phyloP scores from a whole-genome alignment of 805 yeast genomes.

The Teunomyces funiuensis region DNA sequence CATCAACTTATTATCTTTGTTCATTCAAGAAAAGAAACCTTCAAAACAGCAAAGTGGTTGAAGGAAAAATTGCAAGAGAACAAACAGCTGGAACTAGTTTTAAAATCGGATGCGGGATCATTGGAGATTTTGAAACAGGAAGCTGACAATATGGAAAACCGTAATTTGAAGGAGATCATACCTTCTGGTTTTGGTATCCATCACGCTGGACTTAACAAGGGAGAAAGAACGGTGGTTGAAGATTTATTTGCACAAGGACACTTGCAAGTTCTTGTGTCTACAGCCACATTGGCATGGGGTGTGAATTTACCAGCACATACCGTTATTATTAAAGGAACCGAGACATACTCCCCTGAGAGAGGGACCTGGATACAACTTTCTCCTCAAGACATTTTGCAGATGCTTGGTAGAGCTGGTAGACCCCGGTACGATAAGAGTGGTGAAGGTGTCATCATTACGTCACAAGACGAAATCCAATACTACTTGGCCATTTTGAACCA shows the following conservation, averaged over 20 bases:
- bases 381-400: slow-evolving; percentile 92
- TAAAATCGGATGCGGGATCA: slow-evolving; percentile 55
- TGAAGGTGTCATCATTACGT: slow-evolving; percentile 89
- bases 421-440: slow-evolving; percentile 92
- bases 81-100: slow-evolving; percentile 45
- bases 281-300: slow-evolving; percentile 97
- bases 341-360: slow-evolving; percentile 85
- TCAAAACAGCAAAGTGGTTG: slow-evolving; percentile 75
- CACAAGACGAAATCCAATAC: slow-evolving; percentile 82
- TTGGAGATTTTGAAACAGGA: slow-evolving; percentile 64
- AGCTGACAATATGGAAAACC: slow-evolving; percentile 53
- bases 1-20: slow-evolving; percentile 89
- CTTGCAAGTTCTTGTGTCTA: slow-evolving; percentile 78
- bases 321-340: slow-evolving; percentile 90
- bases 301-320: slow-evolving; percentile 95
- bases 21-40: slow-evolving; percentile 91
- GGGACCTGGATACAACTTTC: slow-evolving; percentile 91
- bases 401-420: slow-evolving; percentile 98
- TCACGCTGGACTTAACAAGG: slow-evolving; percentile 81
- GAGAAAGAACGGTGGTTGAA: slow-evolving; percentile 76
- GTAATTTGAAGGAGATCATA: slow-evolving; percentile 56
- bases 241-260: slow-evolving; percentile 88
- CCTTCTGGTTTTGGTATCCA: slow-evolving; percentile 83
- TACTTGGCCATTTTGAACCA: slow-evolving; percentile 89
- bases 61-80: slow-evolving; percentile 60